Evolutionary conservation across 2,329 filamentous ascomycete species (phyloP), one percentile per base, ranked within the genome.

Genomic region (Alternaria sp.): DNA sequence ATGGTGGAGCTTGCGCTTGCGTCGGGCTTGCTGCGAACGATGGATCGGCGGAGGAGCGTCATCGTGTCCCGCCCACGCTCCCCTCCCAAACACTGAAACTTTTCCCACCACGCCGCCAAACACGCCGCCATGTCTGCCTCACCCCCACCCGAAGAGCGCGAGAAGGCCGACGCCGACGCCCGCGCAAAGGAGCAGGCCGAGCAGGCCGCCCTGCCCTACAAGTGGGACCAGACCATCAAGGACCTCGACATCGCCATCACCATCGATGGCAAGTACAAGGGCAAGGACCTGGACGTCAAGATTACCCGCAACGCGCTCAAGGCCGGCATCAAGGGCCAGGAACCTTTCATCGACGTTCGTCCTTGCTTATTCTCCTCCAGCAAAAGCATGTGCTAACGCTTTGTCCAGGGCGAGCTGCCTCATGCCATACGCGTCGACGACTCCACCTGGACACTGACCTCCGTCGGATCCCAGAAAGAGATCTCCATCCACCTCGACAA

Each of bases 401-500:
- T 28, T 32, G 47, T 21, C 26, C 44, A 97, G 93, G 96, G 95
- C 81, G 88, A 92, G 61, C 88, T 98, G 66, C 91, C 94, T 13
- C 90, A 96, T 80, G 79, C 91, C 13, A 89, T 99, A 78, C 85
- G 85, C 74, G 85, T 90, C 68, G 94, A 97, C 80, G 96, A 99
- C 73, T 95, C 91, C 57, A 97, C 95, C 63, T 99, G 96, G 96
- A 97, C 95, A 3, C 88, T 99, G 51, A 87, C 91, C 62, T 85
- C 90, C 19, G 88, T 89, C 52, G 80, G 89, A 1, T 82, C 79
- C 23, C 84, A 83, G 71, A 92, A 96, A 83, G 91, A 93, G 77
- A 87, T 97, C 70, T 88, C 90, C 77, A 88, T 98, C 71, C 93
- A 97, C 81, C 90, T 99, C 56, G 93, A 97, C 85, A 99, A 99